Evolutionary conservation across 768 basidiomycete genomes (phyloP), one percentile per base, ranked within the genome.

Genomic region (Cubamyces sp.): DNA sequence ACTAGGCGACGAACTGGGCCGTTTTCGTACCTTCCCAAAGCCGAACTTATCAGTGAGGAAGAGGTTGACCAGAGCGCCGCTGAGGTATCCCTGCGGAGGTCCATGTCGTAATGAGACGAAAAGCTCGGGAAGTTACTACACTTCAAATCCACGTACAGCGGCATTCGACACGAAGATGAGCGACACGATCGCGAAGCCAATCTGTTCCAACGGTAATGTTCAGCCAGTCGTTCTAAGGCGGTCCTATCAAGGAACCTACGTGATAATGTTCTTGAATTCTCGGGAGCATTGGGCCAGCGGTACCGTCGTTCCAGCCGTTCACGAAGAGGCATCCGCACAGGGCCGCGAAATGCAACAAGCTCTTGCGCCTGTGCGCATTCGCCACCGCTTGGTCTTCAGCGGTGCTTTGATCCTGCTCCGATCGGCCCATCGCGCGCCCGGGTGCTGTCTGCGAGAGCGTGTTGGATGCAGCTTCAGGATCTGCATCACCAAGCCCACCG

Each of bases 301-400:
- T 81, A 14, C 84, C 87, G 71, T 92, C 91, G 66, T 87, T 89
- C 90, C 90, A 93, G 25, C 92, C 92, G 19, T 80, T 80, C 3
- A 89, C 73, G 62, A 87, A 86, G 48, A 87, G 52, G 18, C 77
- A 75, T 74, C 77, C 83, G 64, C 85, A 88, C 41, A 87, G 73
- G 2, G 85, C 71, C 19, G 73, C 60, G 61, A 87, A 83, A 60
- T 89, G 87, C 25, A 86, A 69, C 40, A 50, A 25, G 26, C 64
- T 56, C 56, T 60, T 65, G 11, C 60, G 52, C 21, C 53, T 46
- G 7, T 62, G 42, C 19, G 28, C 19, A 12, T 39, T 55, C 7
- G 64, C 49, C 12, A 58, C n/a, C 8, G 50, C 52, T 0, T 64
- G 65, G 25, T 53, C 58, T n/a, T 23, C 43, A 5, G 50, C 46